Percentiles rank a stretch among this genome's conserved stretches.
These are phyloP conservation scores for Trametes villosa DNA, from an alignment of 768 basidiomycete species.

Conservation along the genomic window DNA sequence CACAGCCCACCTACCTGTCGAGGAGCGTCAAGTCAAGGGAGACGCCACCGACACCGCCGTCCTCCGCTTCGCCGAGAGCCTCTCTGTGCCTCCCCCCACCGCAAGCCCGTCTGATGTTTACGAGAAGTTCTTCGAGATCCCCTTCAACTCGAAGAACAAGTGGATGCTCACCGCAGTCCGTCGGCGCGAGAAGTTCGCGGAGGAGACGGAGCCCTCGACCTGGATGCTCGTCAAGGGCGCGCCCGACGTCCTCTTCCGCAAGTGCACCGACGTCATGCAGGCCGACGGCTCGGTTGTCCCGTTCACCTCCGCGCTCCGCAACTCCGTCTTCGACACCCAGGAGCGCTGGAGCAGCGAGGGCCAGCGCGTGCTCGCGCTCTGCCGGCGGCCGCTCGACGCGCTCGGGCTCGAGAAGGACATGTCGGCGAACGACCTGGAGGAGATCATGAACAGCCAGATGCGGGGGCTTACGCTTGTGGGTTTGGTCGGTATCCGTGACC, in stretches of 20 bases:
- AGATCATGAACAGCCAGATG: conserved; percentile 46
- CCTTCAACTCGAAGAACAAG: conserved; percentile 52
- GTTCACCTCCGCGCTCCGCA: conserved; percentile 36
- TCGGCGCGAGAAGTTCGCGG: conserved; percentile 11
- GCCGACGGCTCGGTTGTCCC: conserved; percentile 40
- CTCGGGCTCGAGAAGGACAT: conserved; percentile 35
- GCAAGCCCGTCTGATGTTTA: conserved; percentile 9
- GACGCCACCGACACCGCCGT: conserved; percentile 65
- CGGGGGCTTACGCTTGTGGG: conserved; percentile 56
- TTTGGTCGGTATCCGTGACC: conserved; percentile 64
- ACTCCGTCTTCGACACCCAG: conserved; percentile 41
- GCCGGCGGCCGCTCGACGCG: conserved; percentile 46
- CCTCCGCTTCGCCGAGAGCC: conserved; percentile 50
- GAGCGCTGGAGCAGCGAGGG: conserved; percentile 56
- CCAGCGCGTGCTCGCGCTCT: conserved; percentile 65
- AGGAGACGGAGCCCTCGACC: conserved; percentile 26
- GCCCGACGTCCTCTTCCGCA: conserved; percentile 54
- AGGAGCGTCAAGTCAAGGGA: conserved; percentile 45
- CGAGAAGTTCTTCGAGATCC: conserved; percentile 35
- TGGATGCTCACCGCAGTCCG: conserved; percentile 56
- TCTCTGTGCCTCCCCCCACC: conserved; percentile 17
- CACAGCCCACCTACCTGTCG: conserved; percentile 31
- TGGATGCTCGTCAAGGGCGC: conserved; percentile 62
- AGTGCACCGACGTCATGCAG: conserved; percentile 41
- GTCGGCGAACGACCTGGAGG: conserved; percentile 46